Base-by-base conservation (phyloP, 257 asterid species). In the Capsicum baccatum region DNA sequence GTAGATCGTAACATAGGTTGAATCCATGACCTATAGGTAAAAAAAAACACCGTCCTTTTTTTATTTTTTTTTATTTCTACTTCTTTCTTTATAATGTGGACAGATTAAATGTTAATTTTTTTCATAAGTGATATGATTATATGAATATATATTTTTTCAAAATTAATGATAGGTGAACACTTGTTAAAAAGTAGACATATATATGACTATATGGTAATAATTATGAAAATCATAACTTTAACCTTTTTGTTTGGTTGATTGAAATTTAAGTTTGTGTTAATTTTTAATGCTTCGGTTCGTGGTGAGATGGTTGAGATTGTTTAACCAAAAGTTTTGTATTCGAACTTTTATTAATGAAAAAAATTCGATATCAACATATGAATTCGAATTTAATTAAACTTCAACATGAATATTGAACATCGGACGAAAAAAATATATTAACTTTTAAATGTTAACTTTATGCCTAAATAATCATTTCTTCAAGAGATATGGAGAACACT, bases 401-500 rank as follows among this genome's bases (percentile, higher is more conserved):
- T 0, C 26, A 63, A 63, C 2, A 4, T 39, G 44, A 4, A 4
- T 1, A 2, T 1, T 0, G 17, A 21, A 21, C 4, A 54, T 10
- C 57, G 14, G 10, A 11, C 3, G 1, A 52, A 52, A 54, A 54
- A 54, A 3, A 11, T 10, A 54, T 39, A 4, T 39, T 39, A 39
- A 8, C 4, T 68, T 15, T n/a, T 56, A 15, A 56, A 56, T 68
- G 5, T 39, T 68, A 68, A 68, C 78, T 68, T 68, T 68, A 37
- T 4, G 26, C 1, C 26, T 15, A 68, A 42, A 69, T 39, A 39
- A 39, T 69, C 14, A 69, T 69, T 69, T 69, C 33, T 69, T 69
- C 79, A 16, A 69, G 79, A 69, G 79, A 69, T 69, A 39, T 39
- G 54, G 19, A 56, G 62, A 56, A 56, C 62, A 56, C 62, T 14